Evolutionary conservation across 1,284 basidiomycete genomes (phyloP), one percentile per base, ranked within the genome.

Genomic region (Wolfiporia cocos): DNA sequence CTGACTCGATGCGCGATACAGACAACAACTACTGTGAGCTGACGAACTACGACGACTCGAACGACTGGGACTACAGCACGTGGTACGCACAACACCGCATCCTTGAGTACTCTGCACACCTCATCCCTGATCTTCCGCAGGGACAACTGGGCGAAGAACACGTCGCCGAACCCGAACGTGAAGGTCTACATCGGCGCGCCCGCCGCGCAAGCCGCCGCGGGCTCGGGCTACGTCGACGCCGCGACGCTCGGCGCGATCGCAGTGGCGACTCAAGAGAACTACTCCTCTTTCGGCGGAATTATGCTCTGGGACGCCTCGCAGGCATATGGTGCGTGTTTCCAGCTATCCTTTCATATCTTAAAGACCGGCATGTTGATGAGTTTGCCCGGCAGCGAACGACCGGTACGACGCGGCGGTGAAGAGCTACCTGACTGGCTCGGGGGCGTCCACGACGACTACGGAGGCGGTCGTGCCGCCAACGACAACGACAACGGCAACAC

Each of bases 301-400:
- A 85, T 85, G 81, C 63, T 82, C 37, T 73, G 79, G 80, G 79
- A 82, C 49, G 73, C 69, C 0, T 79, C 75, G 3, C 74, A 79
- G 54, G 77, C 78, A 3, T 73, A 73, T 44, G 72, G 76, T 72
- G 50, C 46, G 62, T 48, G n/a, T 2, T 46, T 19, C 34, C 17
- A 9, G 11, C n/a, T n/a, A n/a, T n/a, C n/a, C n/a, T n/a, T n/a
- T n/a, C n/a, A n/a, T n/a, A n/a, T n/a, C n/a, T n/a, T n/a, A n/a
- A n/a, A n/a, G n/a, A n/a, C n/a, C n/a, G n/a, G n/a, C n/a, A n/a
- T n/a, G n/a, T n/a, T n/a, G n/a, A n/a, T n/a, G n/a, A n/a, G n/a
- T n/a, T n/a, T n/a, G n/a, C n/a, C 14, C 26, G 9, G 9, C 26
- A 78, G 78, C 65, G 10, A 81, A 81, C 49, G 58, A 57, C 20